A percentile compares a stretch with the other conserved stretches of the same genome.
phyloP scores from a whole-genome alignment of 1,284 basidiomycete genomes.

The Sparassis latifolia region DNA sequence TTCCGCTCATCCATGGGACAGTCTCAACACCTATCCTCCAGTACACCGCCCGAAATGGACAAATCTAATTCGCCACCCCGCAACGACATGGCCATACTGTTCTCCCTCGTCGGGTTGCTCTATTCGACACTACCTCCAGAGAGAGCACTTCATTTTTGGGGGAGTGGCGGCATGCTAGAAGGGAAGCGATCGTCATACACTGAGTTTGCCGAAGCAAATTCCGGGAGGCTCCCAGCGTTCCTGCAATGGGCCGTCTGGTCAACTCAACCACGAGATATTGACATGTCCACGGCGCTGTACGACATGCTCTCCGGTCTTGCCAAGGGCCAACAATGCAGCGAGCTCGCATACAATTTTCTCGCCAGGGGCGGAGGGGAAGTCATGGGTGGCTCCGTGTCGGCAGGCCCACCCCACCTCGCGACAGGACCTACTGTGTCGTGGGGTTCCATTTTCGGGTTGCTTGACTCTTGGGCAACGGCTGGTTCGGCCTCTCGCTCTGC shows the following conservation, averaged over 20 bases:
- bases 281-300: constrained; percentile 75
- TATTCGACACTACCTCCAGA: constrained; percentile 74
- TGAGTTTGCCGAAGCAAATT: constrained; percentile 49
- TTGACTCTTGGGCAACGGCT: constrained; percentile 45
- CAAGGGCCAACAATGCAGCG: constrained; percentile 78
- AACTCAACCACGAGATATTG: constrained; percentile 65
- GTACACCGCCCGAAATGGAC: constrained; percentile 29
- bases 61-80: constrained; percentile 39
- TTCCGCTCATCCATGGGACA: constrained; percentile 36
- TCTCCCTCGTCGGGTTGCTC: constrained; percentile 76
- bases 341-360: constrained; percentile 82
- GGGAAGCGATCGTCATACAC: constrained; percentile 39
- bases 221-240: constrained; percentile 72
- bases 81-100: constrained; percentile 81
- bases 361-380: constrained; percentile 61
- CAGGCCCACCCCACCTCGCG: constrained; percentile 22
- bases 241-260: constrained; percentile 85
- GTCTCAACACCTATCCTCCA: constrained; percentile 23
- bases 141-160: constrained; percentile 81
- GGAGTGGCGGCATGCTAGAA: constrained; percentile 46
- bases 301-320: constrained; percentile 87
- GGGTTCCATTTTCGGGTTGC: constrained; percentile 45
- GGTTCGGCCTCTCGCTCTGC: constrained; percentile 19
- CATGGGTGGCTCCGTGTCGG: constrained; percentile 42
- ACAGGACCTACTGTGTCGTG: constrained; percentile 35